These are phyloP conservation scores for Corrigiola litoralis DNA, from an alignment of 179 eudicot species.

Conservation along the genomic window DNA sequence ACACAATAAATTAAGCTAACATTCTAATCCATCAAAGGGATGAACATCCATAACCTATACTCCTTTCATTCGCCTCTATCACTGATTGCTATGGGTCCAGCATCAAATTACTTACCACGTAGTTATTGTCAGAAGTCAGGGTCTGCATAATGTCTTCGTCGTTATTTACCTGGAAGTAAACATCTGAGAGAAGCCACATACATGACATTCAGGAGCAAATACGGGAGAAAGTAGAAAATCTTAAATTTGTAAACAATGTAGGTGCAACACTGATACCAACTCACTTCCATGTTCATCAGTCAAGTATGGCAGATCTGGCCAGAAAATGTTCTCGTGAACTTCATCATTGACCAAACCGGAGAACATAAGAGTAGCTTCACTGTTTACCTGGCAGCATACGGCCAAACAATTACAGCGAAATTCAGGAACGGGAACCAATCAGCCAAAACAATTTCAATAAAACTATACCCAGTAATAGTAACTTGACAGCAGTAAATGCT, in stretches of 20 bases:
- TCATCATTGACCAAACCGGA: slow-evolving; percentile 58
- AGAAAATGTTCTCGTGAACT: slow-evolving; percentile 76
- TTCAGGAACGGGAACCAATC: background rate
- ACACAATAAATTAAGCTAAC: background rate
- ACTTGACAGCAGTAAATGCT: no score
- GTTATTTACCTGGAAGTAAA: slow-evolving; percentile 88
- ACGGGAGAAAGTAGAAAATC: background rate
- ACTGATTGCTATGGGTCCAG: background rate
- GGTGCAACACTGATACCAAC: slow-evolving; percentile 32
- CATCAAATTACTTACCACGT: slow-evolving; percentile 55
- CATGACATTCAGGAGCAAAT: slow-evolving; percentile 15
- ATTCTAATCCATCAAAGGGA: background rate
- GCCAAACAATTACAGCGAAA: slow-evolving; percentile 4
- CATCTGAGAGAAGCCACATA: slow-evolving; percentile 55
- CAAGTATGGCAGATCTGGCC: slow-evolving; percentile 91
- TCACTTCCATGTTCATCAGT: slow-evolving; percentile 96
- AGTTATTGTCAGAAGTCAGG: slow-evolving; percentile 66
- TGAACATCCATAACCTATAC: no score
- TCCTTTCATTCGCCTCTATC: background rate
- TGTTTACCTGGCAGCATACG: slow-evolving; percentile 55
- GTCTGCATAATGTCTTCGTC: slow-evolving; percentile 81
- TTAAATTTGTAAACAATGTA: background rate
- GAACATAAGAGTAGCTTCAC: slow-evolving; percentile 82
- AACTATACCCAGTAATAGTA: no score
- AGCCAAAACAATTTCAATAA: background rate